Evolutionary conservation across 768 basidiomycete species (phyloP), one percentile per base, ranked within the genome.

Genomic region (Phanerochaete sordida): DNA sequence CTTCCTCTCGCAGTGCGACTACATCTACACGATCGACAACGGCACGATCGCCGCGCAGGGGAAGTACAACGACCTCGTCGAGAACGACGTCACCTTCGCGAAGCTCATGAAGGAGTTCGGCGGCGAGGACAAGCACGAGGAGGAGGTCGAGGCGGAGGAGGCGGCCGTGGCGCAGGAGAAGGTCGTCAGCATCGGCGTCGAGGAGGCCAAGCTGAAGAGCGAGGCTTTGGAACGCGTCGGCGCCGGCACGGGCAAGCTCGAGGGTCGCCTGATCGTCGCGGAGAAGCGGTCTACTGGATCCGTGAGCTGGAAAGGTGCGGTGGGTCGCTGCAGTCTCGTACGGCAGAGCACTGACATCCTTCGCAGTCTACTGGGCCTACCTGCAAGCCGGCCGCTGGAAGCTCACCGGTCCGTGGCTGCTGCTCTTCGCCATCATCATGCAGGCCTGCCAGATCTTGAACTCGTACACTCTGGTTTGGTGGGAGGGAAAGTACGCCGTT

Each of bases 401-500:
- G 43, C 67, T 81, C 55, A 84, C 81, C 0, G 65, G 77, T 0
- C 85, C 86, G 0, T 62, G 84, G n/a, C 72, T 86, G 15, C 6
- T 85, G 3, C 33, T 84, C 1, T 75, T 78, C 31, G 77, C 82
- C 33, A 11, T 83, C 7, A 62, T 85, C 27, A 86, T 87, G 84
- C 87, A 87, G 74, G 80, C 74, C 27, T 81, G 79, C 57, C 80
- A 82, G 66, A 79, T 88, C 54, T 69, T 86, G 64, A 87, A 83
- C 63, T 81, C 83, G 56, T 88, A 89, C 61, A 85, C 84, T 49
- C 74, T 91, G 16, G 83, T 88, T 19, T 90, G 84, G 83, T 88
- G 88, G 88, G 81, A 89, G 68, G 77, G 74, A 45, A 79, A 86
- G 83, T 84, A 48, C 56, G 79, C 73, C 21, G 11, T 50, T 33